Evolutionary conservation across 768 basidiomycete genomes (phyloP).

Genomic region (Lyophyllum atratum): DNA sequence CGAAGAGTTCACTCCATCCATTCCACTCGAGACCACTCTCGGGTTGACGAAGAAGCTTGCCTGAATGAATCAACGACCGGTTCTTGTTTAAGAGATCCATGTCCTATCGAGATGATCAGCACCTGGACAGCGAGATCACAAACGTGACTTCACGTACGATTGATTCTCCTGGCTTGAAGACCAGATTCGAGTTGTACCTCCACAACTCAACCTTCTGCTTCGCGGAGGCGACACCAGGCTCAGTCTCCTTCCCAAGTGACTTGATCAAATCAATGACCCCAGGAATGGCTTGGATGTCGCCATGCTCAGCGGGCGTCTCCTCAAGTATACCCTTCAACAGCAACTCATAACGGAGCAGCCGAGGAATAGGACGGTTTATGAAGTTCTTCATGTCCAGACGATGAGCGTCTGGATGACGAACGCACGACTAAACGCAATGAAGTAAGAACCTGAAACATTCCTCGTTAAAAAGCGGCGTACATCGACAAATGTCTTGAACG

Average conservation of each 20-base stretch:
- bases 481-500: slow-evolving; percentile 83
- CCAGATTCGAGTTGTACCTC: slow-evolving; percentile 78
- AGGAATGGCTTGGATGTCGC: slow-evolving; percentile 82
- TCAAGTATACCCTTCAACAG: slow-evolving; percentile 81
- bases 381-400: slow-evolving; percentile 92
- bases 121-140: not conserved
- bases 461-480: slow-evolving; percentile 39
- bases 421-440: slow-evolving; percentile 34
- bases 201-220: slow-evolving; percentile 91
- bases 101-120: slow-evolving; percentile 45
- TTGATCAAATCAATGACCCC: slow-evolving; percentile 88
- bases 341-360: slow-evolving; percentile 86
- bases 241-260: slow-evolving; percentile 81
- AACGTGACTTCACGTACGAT: slow-evolving; percentile 43
- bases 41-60: slow-evolving; percentile 83
- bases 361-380: slow-evolving; percentile 88
- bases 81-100: slow-evolving; percentile 88
- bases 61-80: slow-evolving; percentile 80
- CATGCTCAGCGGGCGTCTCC: slow-evolving; percentile 70
- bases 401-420: slow-evolving; percentile 74
- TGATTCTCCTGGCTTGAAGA: slow-evolving; percentile 77
- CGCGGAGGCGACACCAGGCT: slow-evolving; percentile 83
- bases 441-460: slow-evolving; percentile 19
- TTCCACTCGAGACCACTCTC: slow-evolving; percentile 88
- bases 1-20: slow-evolving; percentile 88